Evolutionary conservation across 2,329 filamentous ascomycete species (phyloP).

Genomic region (Pyrenophora graminea): DNA sequence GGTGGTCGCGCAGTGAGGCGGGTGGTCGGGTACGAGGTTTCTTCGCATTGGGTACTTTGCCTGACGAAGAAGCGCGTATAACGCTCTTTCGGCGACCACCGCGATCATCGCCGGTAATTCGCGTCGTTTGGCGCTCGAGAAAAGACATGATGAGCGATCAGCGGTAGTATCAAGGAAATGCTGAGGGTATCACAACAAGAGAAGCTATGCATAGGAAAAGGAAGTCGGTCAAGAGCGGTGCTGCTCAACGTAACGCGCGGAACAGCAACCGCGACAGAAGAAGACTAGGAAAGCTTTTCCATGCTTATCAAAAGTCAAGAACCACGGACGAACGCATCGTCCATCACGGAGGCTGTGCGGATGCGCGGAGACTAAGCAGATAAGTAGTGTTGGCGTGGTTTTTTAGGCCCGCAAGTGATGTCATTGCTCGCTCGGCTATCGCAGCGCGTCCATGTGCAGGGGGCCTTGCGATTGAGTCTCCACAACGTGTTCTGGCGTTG

Average conservation of each 20-base stretch:
- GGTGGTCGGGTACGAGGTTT: slow-evolving; percentile 56
- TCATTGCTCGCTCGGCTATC: slow-evolving; percentile 4
- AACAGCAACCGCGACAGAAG: background rate
- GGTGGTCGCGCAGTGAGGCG: slow-evolving; percentile 53
- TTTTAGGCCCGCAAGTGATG: slow-evolving; percentile 6
- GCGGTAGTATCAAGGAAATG: background rate
- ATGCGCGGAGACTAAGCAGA: slow-evolving; percentile 6
- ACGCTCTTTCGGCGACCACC: slow-evolving; percentile 25
- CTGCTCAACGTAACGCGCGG: background rate
- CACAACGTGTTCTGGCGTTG: background rate
- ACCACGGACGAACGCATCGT: background rate
- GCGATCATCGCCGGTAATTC: slow-evolving; percentile 31
- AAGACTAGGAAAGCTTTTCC: slow-evolving; percentile 5
- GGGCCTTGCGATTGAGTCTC: background rate
- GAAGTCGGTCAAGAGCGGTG: background rate
- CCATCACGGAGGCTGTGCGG: slow-evolving; percentile 5
- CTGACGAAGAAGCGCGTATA: slow-evolving; percentile 22
- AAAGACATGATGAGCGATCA: slow-evolving; percentile 26
- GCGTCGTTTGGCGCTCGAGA: slow-evolving; percentile 33
- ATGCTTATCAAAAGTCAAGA: slow-evolving; percentile 16
- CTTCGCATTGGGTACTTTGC: slow-evolving; percentile 49
- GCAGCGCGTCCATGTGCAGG: background rate
- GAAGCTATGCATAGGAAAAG: slow-evolving; percentile 1
- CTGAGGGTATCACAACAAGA: slow-evolving; percentile 5
- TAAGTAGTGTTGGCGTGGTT: slow-evolving; percentile 6